Conservation (phyloP, 2,329 filamentous ascomycete species). For the Cryphonectria nitschkei region DNA sequence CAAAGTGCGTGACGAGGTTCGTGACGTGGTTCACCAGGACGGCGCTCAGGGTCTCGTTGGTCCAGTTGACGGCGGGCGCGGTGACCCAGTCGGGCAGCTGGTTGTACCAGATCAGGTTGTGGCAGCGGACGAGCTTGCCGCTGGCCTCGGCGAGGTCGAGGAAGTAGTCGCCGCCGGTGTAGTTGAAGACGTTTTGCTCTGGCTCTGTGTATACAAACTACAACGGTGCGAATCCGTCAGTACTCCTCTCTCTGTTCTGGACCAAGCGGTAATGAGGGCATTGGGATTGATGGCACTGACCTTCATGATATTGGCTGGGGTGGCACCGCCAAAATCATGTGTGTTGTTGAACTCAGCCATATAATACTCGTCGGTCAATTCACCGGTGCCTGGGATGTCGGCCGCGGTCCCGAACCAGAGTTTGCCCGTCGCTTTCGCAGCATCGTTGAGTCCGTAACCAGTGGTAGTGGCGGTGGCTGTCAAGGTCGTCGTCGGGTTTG, state of each 20-base stretch:
- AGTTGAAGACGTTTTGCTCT: conserved; percentile 61
- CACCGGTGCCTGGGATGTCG: conserved; percentile 10
- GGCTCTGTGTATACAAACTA: conserved; percentile 55
- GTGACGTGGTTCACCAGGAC: conserved; percentile 58
- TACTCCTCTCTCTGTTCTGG: background rate
- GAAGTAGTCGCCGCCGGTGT: conserved; percentile 58
- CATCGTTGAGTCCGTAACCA: conserved; percentile 13
- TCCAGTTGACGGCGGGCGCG: conserved; percentile 45
- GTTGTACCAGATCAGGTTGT: conserved; percentile 53
- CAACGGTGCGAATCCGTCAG: background rate
- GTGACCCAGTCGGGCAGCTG: conserved; percentile 57
- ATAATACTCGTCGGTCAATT: background rate
- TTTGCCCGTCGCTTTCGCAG: conserved; percentile 10
- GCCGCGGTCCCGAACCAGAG: conserved; percentile 16
- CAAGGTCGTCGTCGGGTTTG: conserved; percentile 7
- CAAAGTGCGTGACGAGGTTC: conserved; percentile 50
- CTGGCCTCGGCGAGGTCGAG: conserved; percentile 47
- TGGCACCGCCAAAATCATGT: conserved; percentile 11
- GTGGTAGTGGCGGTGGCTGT: conserved; percentile 6
- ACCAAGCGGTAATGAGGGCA: background rate
- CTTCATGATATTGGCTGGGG: conserved; percentile 17
- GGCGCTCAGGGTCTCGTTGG: conserved; percentile 51
- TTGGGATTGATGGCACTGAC: no score
- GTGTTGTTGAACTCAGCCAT: conserved; percentile 16
- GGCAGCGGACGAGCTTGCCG: conserved; percentile 59